Evolutionary conservation across 2,329 filamentous ascomycete genomes (phyloP).

Genomic region (Cryphonectria radicalis): DNA sequence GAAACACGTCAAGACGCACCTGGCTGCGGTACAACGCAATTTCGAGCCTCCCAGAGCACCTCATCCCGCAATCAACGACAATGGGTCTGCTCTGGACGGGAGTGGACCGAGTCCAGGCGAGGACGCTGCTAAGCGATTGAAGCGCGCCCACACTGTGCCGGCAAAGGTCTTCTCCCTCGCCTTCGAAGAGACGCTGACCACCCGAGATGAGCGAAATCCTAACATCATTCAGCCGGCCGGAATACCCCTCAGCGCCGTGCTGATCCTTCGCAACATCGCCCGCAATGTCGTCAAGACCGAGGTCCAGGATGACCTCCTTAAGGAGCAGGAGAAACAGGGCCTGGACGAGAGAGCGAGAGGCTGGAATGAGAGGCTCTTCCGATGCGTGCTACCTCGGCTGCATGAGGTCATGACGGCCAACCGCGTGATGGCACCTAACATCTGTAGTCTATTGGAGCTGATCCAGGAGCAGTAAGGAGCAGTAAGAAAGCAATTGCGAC

Average conservation of each 20-base stretch:
- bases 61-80: slow-evolving; percentile 8
- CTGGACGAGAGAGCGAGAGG: slow-evolving; percentile 49
- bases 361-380: slow-evolving; percentile 72
- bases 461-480: slow-evolving; percentile 34
- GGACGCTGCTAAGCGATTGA: slow-evolving; percentile 39
- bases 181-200: slow-evolving; percentile 60
- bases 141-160: slow-evolving; percentile 55
- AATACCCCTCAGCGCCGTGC: slow-evolving; percentile 75
- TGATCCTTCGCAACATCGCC: slow-evolving; percentile 80
- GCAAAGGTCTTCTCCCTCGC: slow-evolving; percentile 59
- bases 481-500: neutral
- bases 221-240: slow-evolving; percentile 70
- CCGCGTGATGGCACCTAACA: slow-evolving; percentile 52
- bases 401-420: slow-evolving; percentile 75
- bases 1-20: slow-evolving; percentile 71
- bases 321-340: slow-evolving; percentile 50
- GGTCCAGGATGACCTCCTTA: slow-evolving; percentile 58
- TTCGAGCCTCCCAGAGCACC: slow-evolving; percentile 22
- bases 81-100: slow-evolving; percentile 33
- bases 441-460: slow-evolving; percentile 41
- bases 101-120: slow-evolving; percentile 19
- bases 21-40: slow-evolving; percentile 49
- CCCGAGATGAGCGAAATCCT: slow-evolving; percentile 61
- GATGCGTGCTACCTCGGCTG: slow-evolving; percentile 65
- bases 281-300: slow-evolving; percentile 67